Conservation (phyloP, 1,284 basidiomycete species). For the Phylloporus gajari region DNA sequence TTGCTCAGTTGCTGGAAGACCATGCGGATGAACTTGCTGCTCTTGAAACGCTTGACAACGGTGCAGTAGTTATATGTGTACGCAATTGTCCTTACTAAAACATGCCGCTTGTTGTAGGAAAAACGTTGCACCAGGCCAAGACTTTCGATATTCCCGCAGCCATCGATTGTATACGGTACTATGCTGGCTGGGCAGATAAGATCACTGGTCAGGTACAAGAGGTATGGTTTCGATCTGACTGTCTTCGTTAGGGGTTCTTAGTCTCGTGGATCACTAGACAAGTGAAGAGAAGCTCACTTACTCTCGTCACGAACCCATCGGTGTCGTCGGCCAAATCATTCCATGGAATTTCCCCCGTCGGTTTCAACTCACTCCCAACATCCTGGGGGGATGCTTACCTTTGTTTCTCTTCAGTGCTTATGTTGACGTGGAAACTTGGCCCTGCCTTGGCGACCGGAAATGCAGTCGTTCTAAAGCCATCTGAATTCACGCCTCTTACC, state of each 20-base stretch:
- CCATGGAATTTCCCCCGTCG: constrained; percentile 79
- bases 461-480: constrained; percentile 86
- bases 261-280: constrained; percentile 57
- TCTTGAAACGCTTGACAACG: constrained; percentile 67
- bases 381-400: neutral
- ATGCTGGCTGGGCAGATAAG: constrained; percentile 89
- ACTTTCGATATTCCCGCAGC: constrained; percentile 74
- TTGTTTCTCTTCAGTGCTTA: constrained; percentile 58
- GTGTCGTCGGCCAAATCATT: constrained; percentile 89
- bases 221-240: constrained; percentile 41
- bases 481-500: constrained; percentile 90
- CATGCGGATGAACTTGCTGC: constrained; percentile 70
- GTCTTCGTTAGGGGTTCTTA: neutral
- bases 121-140: constrained; percentile 82
- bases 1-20: constrained; percentile 65
- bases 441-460: constrained; percentile 90
- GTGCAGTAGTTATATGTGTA: constrained; percentile 27
- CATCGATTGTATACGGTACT: constrained; percentile 80
- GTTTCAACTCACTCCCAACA: neutral
- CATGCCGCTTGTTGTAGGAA: constrained; percentile 52
- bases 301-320: constrained; percentile 93
- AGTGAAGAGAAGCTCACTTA: constrained; percentile 78
- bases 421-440: constrained; percentile 86
- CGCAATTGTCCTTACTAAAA: neutral
- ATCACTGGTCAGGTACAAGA: constrained; percentile 84